Evolutionary conservation across 2,329 filamentous ascomycete species (phyloP).

Genomic region (Colletotrichum plurivorum): DNA sequence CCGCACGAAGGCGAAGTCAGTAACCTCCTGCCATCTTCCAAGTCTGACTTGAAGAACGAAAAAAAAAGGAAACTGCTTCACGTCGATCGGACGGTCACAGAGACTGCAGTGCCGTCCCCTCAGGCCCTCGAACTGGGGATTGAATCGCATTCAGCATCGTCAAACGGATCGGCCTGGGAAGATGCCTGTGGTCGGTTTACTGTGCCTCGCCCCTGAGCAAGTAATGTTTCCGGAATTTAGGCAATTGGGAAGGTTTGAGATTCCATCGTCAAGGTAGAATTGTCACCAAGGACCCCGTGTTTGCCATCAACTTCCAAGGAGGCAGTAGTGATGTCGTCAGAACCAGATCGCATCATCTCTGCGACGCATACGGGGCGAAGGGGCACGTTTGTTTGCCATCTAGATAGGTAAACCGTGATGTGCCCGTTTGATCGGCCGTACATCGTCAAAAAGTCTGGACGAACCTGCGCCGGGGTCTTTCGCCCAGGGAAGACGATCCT

Average conservation of each 20-base stretch:
- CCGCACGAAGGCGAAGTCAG: background rate
- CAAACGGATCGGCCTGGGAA: constrained; percentile 9
- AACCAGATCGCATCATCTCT: background rate
- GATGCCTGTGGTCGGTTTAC: background rate
- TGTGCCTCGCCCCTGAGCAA: background rate
- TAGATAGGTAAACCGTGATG: background rate
- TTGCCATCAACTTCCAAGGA: constrained; percentile 1
- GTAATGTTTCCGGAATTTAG: background rate
- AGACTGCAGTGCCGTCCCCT: constrained; percentile 6
- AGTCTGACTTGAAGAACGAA: too few species aligned
- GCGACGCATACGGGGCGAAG: background rate
- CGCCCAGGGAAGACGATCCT: background rate
- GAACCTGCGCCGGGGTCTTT: background rate
- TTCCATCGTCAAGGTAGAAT: background rate
- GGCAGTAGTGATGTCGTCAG: background rate
- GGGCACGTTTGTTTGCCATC: background rate
- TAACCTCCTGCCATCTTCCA: too few species aligned
- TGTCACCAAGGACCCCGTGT: background rate
- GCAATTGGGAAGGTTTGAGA: background rate
- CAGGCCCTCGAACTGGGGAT: background rate
- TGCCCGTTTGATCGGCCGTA: constrained; percentile 14
- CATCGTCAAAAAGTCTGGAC: constrained; percentile 13
- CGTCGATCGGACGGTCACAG: constrained; percentile 1
- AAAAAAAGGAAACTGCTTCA: background rate
- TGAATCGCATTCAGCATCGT: background rate